Evolutionary conservation across 106 monocot genomes (phyloP).

Genomic region (Allium fistulosum): DNA sequence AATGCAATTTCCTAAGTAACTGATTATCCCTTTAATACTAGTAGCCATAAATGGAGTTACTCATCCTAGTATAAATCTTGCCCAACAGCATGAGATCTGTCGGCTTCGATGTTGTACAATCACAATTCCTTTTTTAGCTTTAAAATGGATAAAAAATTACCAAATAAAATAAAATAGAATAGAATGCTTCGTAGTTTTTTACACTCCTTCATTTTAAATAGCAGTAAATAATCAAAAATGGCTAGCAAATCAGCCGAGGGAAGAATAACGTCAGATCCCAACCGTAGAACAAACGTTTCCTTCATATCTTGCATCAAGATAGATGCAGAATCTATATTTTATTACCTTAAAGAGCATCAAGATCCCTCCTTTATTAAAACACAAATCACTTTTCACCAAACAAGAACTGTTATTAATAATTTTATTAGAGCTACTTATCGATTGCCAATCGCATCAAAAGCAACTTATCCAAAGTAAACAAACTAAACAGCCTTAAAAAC

Average conservation of each 20-base stretch:
- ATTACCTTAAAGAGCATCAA: not conserved
- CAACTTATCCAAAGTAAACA: not conserved
- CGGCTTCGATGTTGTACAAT: not conserved
- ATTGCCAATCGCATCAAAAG: slow-evolving; percentile 2
- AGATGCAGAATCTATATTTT: not conserved
- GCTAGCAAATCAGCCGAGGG: not conserved
- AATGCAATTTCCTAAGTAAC: no score
- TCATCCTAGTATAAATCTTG: no score
- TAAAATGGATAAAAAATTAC: not conserved
- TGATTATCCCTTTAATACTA: no score
- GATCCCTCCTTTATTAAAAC: not conserved
- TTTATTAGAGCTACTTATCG: not conserved
- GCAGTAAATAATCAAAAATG: not conserved
- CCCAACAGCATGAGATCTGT: not conserved
- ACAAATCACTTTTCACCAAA: not conserved
- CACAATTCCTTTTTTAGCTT: not conserved
- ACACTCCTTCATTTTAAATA: not conserved
- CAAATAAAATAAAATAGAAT: no score
- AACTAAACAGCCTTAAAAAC: not conserved
- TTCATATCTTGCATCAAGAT: not conserved
- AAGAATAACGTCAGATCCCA: not conserved
- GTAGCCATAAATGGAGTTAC: no score
- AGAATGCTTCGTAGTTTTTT: not conserved
- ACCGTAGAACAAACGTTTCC: not conserved
- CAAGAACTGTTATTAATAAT: not conserved